Percentiles rank a stretch among this genome's conserved stretches.
These are phyloP conservation scores for Cladobotryum mycophilum DNA, from an alignment of 2,329 filamentous ascomycete genomes.

Conservation along the genomic window DNA sequence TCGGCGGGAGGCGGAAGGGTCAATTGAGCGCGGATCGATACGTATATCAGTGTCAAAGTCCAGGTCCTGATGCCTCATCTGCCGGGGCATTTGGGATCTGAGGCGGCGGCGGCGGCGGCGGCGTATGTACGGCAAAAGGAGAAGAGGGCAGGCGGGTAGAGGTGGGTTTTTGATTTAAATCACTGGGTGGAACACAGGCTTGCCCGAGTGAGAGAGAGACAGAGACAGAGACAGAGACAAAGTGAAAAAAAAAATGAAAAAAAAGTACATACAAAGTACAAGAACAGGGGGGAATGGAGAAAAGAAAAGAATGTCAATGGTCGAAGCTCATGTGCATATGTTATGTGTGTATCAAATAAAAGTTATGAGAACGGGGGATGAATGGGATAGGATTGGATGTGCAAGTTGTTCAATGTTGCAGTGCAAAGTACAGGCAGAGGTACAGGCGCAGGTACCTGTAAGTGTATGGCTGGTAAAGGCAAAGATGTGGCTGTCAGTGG, in stretches of 20 bases:
- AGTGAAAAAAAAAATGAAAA: constrained; percentile 2
- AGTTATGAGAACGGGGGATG: not conserved
- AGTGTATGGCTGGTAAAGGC: too few species aligned
- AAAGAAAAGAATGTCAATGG: constrained; percentile 6
- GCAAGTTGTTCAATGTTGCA: too few species aligned
- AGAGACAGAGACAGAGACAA: not conserved
- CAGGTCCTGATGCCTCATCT: constrained; percentile 26
- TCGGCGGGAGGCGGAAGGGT: constrained; percentile 18
- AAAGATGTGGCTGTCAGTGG: constrained; percentile 23
- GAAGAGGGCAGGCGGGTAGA: too few species aligned
- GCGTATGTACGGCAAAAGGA: constrained; percentile 11
- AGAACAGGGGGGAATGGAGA: not conserved
- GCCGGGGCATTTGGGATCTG: constrained; percentile 20
- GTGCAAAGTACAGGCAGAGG: too few species aligned
- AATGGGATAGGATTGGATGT: too few species aligned
- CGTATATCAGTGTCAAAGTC: constrained; percentile 42
- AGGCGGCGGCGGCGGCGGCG: not conserved
- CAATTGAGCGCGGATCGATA: constrained; percentile 40
- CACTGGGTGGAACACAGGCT: too few species aligned
- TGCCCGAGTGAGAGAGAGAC: not conserved
- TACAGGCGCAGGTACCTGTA: too few species aligned
- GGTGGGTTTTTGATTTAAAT: not conserved
- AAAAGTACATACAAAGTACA: too few species aligned
- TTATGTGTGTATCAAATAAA: not conserved
- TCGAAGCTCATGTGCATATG: not conserved